These are phyloP conservation scores for Phylloporus rhodoxanthus DNA, from an alignment of 768 basidiomycete species.

Conservation along the genomic window DNA sequence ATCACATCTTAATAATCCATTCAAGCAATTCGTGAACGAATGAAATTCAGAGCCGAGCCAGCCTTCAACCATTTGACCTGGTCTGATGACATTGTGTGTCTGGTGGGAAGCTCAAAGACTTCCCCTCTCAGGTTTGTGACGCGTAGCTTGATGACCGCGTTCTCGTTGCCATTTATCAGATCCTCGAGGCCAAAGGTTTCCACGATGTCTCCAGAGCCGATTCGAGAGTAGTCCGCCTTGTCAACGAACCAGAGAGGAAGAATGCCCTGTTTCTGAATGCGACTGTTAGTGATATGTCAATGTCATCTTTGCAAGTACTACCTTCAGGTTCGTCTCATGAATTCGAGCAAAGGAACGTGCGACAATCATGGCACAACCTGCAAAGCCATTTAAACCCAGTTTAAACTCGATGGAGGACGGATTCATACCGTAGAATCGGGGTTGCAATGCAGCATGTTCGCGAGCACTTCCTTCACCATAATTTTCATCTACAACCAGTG, in stretches of 20 bases:
- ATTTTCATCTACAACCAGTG: conserved; percentile 91
- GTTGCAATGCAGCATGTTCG: conserved; percentile 96
- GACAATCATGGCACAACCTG: conserved; percentile 81
- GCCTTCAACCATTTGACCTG: conserved; percentile 87
- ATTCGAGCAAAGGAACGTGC: conserved; percentile 96
- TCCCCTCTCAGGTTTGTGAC: conserved; percentile 65
- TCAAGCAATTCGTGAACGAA: conserved; percentile 51
- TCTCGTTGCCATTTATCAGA: conserved; percentile 44
- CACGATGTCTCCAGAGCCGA: conserved; percentile 75
- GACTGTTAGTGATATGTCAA: conserved; percentile 1
- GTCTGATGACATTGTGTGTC: conserved; percentile 86
- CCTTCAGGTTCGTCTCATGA: conserved; percentile 96
- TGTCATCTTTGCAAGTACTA: conserved; percentile 24
- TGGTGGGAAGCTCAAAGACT: conserved; percentile 61
- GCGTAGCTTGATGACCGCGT: conserved; percentile 44
- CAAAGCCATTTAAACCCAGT: not conserved
- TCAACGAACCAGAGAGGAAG: conserved; percentile 92
- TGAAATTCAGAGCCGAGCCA: conserved; percentile 88
- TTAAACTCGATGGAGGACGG: not conserved
- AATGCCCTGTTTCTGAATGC: conserved; percentile 86
- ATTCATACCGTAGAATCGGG: conserved; percentile 77
- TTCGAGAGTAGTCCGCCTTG: conserved; percentile 77
- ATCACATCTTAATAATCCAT: not conserved
- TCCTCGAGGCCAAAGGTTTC: conserved; percentile 80
- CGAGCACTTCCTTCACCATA: conserved; percentile 98